These are phyloP conservation scores for Prunus davidiana DNA, from an alignment of 306 rosid genomes.

Conservation along the genomic window DNA sequence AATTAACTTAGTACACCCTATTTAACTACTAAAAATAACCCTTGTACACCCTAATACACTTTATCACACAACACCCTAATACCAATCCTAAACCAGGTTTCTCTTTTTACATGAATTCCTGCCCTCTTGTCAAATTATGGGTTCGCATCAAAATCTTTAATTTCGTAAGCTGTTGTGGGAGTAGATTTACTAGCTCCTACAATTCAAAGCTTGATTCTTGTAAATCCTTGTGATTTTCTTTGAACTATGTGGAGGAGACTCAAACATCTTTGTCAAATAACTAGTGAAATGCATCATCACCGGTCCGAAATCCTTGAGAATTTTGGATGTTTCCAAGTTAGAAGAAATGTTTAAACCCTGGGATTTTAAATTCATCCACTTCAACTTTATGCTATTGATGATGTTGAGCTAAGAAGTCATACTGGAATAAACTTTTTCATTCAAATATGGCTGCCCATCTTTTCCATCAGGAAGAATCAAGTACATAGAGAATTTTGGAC, in stretches of 20 bases:
- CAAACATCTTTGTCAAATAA: conserved; percentile 21
- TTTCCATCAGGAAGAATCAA: conserved; percentile 28
- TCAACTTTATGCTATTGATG: not conserved
- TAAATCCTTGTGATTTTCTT: too few relatives aligned
- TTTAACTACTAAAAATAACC: too few relatives aligned
- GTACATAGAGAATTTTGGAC: conserved; percentile 3
- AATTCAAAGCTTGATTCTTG: too few relatives aligned
- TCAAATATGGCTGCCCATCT: conserved; percentile 16
- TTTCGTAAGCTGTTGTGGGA: too few relatives aligned
- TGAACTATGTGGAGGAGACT: not conserved
- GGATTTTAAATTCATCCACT: not conserved
- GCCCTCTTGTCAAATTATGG: too few relatives aligned
- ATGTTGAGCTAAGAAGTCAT: not conserved
- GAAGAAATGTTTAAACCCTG: not conserved
- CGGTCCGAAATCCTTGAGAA: conserved; percentile 12
- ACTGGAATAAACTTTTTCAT: not conserved
- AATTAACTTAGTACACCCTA: too few relatives aligned
- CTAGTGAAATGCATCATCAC: conserved; percentile 11
- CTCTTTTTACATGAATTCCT: too few relatives aligned
- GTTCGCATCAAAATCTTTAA: too few relatives aligned
- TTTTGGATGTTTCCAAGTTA: not conserved
- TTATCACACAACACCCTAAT: too few relatives aligned
- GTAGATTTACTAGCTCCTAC: too few relatives aligned
- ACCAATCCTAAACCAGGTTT: too few relatives aligned
- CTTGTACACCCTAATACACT: too few relatives aligned